Evolutionary conservation across 208 protist genomes (phyloP).

Genomic region (Balamuthia mandrillaris): DNA sequence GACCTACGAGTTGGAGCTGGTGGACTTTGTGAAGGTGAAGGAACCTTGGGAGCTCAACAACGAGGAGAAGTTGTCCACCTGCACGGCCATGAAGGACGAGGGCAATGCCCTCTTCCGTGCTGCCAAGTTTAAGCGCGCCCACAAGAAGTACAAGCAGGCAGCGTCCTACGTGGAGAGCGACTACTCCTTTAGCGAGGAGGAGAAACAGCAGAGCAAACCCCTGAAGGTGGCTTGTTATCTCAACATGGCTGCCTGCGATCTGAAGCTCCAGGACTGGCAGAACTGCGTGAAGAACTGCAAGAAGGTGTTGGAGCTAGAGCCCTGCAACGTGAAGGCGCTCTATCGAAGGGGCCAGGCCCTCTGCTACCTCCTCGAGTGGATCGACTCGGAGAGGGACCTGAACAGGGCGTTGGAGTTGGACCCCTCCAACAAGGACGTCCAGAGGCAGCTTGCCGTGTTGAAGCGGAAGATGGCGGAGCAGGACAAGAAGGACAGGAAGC

Average conservation of each 20-base stretch:
- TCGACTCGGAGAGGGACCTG: not conserved
- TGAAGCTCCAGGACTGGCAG: slow-evolving; percentile 28
- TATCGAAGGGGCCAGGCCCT: not conserved
- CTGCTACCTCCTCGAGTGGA: slow-evolving; percentile 10
- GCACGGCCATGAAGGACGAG: slow-evolving; percentile 15
- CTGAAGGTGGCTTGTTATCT: slow-evolving; percentile 20
- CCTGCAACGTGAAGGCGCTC: slow-evolving; percentile 1
- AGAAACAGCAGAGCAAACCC: slow-evolving; percentile 27
- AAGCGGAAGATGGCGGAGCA: slow-evolving; percentile 39
- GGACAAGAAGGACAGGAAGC: slow-evolving; percentile 33
- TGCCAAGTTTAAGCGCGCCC: slow-evolving; percentile 12
- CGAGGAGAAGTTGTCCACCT: slow-evolving; percentile 24
- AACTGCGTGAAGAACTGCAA: slow-evolving; percentile 30
- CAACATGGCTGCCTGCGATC: slow-evolving; percentile 41
- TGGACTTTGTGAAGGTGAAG: too few species aligned
- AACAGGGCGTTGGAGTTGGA: slow-evolving; percentile 7
- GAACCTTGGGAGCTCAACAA: slow-evolving; percentile 34
- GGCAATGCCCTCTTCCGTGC: slow-evolving; percentile 29
- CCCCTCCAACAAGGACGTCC: slow-evolving; percentile 31
- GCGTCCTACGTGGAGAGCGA: slow-evolving; percentile 7
- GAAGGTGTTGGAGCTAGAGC: slow-evolving; percentile 30
- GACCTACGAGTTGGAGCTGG: not conserved
- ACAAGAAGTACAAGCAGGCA: slow-evolving; percentile 42
- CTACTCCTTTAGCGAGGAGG: slow-evolving; percentile 27
- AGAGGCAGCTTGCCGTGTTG: not conserved